Evolutionary conservation across 139 green algal genomes (phyloP).

Genomic region (Asterochloris sp.): DNA sequence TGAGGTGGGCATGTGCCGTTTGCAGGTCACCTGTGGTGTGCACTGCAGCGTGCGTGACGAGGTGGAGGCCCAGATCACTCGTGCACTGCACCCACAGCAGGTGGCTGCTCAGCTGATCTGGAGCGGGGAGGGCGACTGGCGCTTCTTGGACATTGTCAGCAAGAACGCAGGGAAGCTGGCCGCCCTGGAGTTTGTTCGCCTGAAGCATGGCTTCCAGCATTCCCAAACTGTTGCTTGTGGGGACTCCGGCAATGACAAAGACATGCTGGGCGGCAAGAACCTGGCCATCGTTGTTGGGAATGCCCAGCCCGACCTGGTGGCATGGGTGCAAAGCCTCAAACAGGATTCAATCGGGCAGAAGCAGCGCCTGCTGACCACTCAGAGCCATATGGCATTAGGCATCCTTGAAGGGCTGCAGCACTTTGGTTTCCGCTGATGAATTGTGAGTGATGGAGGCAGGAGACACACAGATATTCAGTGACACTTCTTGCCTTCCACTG

Average conservation of each 20-base stretch:
- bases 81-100: not conserved
- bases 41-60: conserved; percentile 15
- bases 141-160: conserved; percentile 57
- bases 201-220: conserved; percentile 32
- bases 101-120: conserved; percentile 35
- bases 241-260: conserved; percentile 56
- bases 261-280: conserved; percentile 41
- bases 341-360: conserved; percentile 4
- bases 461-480: too few relatives aligned
- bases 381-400: conserved; percentile 37
- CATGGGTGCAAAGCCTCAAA: conserved; percentile 35
- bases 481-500: too few relatives aligned
- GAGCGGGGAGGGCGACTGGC: conserved; percentile 53
- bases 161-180: conserved; percentile 30
- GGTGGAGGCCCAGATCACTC: conserved; percentile 14
- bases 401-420: conserved; percentile 73
- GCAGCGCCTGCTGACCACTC: conserved; percentile 2
- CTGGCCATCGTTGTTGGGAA: conserved; percentile 75
- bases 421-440: conserved; percentile 42
- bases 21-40: conserved; percentile 38
- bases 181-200: conserved; percentile 36
- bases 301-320: conserved; percentile 67
- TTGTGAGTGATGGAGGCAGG: too few relatives aligned
- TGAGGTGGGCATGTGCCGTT: not conserved
- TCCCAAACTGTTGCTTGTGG: conserved; percentile 44